These are phyloP conservation scores for Pythium utonaiense DNA, from an alignment of 352 stramenopile species.

Conservation along the genomic window DNA sequence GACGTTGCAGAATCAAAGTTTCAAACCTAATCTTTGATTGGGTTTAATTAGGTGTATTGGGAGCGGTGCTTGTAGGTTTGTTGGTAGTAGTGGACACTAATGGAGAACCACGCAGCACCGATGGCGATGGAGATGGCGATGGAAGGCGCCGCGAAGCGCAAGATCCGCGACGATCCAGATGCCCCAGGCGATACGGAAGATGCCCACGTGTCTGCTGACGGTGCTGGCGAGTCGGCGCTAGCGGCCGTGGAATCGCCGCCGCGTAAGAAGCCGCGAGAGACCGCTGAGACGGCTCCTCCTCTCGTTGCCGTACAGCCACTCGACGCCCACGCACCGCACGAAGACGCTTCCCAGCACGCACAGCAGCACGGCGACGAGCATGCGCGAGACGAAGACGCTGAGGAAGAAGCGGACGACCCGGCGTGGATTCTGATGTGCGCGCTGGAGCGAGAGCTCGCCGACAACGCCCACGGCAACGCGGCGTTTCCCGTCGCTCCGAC, in stretches of 20 bases:
- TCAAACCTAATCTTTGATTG: background rate
- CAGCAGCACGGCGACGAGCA: too few relatives aligned
- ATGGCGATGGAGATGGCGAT: background rate
- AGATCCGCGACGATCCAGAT: background rate
- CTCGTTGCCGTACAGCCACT: too few relatives aligned
- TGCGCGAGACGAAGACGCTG: background rate
- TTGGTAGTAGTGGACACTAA: background rate
- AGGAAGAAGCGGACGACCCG: background rate
- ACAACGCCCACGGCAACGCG: background rate
- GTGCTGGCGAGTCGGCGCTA: background rate
- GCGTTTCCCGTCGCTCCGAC: background rate
- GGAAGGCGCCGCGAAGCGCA: slow-evolving; percentile 2
- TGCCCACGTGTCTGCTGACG: background rate
- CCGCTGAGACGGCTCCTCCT: background rate
- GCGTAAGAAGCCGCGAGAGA: background rate
- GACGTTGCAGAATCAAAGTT: background rate
- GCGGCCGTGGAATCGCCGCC: background rate
- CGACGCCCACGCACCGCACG: background rate
- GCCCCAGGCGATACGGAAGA: too few relatives aligned
- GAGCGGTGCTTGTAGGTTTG: too few relatives aligned
- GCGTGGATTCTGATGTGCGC: slow-evolving; percentile 14
- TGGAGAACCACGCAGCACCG: background rate
- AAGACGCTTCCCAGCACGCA: too few relatives aligned
- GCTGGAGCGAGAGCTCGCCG: slow-evolving; percentile 15
- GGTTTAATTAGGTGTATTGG: background rate